Percentiles rank a stretch among this genome's conserved stretches.
Conservation (phyloP, 108 stramenopile genomes). For the Cafeteria roenbergensis region DNA sequence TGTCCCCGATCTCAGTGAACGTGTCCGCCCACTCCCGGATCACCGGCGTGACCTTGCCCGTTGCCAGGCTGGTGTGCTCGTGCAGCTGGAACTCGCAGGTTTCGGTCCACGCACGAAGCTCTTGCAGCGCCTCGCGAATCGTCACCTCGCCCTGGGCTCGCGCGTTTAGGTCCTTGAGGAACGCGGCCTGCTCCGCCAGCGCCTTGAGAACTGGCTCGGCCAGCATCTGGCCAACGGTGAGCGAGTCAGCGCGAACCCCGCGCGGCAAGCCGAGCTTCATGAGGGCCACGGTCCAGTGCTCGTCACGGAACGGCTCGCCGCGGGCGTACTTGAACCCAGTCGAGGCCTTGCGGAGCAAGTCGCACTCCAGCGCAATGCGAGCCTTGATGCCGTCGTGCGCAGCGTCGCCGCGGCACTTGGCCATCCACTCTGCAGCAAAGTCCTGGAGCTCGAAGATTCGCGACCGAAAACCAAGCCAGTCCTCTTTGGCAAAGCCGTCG, state of each 20-base stretch:
- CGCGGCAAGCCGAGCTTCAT: slow-evolving; percentile 43
- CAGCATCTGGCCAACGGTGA: slow-evolving; percentile 43
- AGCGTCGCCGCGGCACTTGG: slow-evolving; percentile 9
- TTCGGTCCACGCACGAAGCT: slow-evolving; percentile 47
- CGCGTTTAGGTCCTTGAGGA: slow-evolving; percentile 48
- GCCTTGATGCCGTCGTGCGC: neutral
- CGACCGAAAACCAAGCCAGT: slow-evolving; percentile 48
- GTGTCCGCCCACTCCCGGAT: slow-evolving; percentile 52
- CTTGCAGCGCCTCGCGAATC: slow-evolving; percentile 49
- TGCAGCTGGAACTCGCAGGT: slow-evolving; percentile 40
- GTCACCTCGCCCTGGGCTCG: slow-evolving; percentile 51
- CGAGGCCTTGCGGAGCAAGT: slow-evolving; percentile 34
- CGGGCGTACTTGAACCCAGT: slow-evolving; percentile 46
- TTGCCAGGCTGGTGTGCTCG: slow-evolving; percentile 31
- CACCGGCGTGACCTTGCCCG: slow-evolving; percentile 31
- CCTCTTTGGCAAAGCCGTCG: slow-evolving; percentile 21
- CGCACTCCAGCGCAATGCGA: slow-evolving; percentile 8
- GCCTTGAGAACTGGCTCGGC: slow-evolving; percentile 16
- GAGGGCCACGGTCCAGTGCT: slow-evolving; percentile 48
- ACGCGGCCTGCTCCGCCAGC: slow-evolving; percentile 33
- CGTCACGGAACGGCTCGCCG: slow-evolving; percentile 55
- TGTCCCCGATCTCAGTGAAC: slow-evolving; percentile 56
- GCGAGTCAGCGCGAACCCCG: slow-evolving; percentile 34
- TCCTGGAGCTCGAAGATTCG: slow-evolving; percentile 48
- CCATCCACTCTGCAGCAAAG: slow-evolving; percentile 36